Evolutionary conservation across 495 filamentous ascomycete species (phyloP).

Genomic region (Lichina pygmaea): DNA sequence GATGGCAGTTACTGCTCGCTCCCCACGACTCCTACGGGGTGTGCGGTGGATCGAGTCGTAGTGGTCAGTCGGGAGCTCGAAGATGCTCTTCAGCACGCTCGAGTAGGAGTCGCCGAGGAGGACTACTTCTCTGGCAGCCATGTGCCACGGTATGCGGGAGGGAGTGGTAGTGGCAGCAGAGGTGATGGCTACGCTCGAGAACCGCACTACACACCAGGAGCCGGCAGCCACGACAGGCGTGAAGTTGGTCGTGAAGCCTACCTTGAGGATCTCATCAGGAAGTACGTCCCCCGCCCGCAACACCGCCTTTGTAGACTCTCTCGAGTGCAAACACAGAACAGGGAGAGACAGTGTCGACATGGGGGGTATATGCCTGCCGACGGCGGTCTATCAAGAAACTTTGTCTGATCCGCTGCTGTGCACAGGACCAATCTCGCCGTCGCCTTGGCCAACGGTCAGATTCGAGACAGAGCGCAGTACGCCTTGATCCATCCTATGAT

Average conservation of each 20-base stretch:
- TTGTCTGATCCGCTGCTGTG: background rate
- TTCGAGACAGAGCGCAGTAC: slow-evolving; percentile 5
- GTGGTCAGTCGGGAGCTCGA: too few relatives aligned
- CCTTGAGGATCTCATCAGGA: background rate
- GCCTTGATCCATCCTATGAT: slow-evolving; percentile 14
- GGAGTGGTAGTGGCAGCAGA: too few relatives aligned
- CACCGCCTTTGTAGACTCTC: background rate
- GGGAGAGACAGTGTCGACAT: too few relatives aligned
- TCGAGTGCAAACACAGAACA: too few relatives aligned
- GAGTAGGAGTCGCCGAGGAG: too few relatives aligned
- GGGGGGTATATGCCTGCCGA: too few relatives aligned
- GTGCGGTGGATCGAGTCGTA: background rate
- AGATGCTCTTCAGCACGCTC: too few relatives aligned
- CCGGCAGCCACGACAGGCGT: background rate
- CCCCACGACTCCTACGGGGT: background rate
- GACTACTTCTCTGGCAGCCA: too few relatives aligned
- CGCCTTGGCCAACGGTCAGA: slow-evolving; percentile 10
- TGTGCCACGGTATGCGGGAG: too few relatives aligned
- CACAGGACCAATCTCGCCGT: slow-evolving; percentile 12
- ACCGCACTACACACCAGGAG: too few relatives aligned
- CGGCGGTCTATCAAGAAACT: too few relatives aligned
- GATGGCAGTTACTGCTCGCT: background rate
- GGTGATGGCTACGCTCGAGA: too few relatives aligned
- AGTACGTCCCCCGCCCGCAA: background rate
- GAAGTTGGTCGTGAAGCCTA: background rate